These are phyloP conservation scores for Blastobotrys robertii DNA, from an alignment of 805 yeast species.

Conservation along the genomic window DNA sequence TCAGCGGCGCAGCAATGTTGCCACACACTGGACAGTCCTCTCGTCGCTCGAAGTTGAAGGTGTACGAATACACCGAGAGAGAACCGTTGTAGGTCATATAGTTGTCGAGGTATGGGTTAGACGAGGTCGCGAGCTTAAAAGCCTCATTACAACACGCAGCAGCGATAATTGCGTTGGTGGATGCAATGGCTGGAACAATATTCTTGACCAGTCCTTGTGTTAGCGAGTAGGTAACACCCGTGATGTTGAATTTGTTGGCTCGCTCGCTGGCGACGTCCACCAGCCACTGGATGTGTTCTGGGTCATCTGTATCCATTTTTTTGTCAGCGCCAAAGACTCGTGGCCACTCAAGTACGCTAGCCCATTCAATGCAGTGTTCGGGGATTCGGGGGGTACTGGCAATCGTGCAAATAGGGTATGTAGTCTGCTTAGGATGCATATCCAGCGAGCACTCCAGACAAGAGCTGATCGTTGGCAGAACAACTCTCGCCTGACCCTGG, in stretches of 20 bases:
- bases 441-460: conserved; percentile 90
- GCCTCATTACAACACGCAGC: conserved; percentile 84
- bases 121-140: conserved; percentile 63
- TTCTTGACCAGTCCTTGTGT: conserved; percentile 84
- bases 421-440: conserved; percentile 46
- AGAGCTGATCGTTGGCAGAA: conserved; percentile 74
- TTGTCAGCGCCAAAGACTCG: conserved; percentile 29
- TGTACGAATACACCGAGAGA: conserved; percentile 64
- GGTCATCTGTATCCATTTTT: conserved; percentile 58
- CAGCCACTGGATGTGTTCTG: conserved; percentile 57
- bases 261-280: conserved; percentile 44
- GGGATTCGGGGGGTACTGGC: conserved; percentile 92
- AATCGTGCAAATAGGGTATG: conserved; percentile 87
- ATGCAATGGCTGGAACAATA: conserved; percentile 89
- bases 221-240: conserved; percentile 58
- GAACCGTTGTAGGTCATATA: conserved; percentile 85
- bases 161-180: conserved; percentile 87
- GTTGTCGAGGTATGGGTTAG: conserved; percentile 58
- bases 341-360: conserved; percentile 69
- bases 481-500: conserved; percentile 81
- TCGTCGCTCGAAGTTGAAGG: conserved; percentile 53
- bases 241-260: conserved; percentile 55
- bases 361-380: conserved; percentile 93
- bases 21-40: conserved; percentile 76
- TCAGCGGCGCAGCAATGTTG: conserved; percentile 13